phyloP scores from a whole-genome alignment of 2,329 filamentous ascomycete species.

The Cadophora sp. region DNA sequence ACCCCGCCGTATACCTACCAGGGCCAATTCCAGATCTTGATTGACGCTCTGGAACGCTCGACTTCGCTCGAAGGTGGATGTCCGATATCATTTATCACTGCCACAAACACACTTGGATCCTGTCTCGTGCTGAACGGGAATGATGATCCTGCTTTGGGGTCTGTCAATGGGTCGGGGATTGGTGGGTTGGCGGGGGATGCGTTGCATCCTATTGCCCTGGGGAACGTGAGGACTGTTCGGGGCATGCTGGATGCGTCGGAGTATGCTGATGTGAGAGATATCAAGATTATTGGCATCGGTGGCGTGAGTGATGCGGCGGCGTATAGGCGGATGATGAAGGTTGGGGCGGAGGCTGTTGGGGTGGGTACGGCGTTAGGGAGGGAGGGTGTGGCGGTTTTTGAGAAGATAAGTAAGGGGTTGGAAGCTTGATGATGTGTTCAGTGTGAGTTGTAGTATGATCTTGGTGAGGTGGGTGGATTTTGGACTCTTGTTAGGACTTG shows the following conservation, averaged over 20 bases:
- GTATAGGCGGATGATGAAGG: constrained; percentile 68
- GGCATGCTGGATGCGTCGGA: constrained; percentile 57
- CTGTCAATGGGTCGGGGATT: constrained; percentile 61
- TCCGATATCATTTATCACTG: constrained; percentile 71
- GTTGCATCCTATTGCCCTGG: constrained; percentile 75
- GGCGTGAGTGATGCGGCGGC: constrained; percentile 71
- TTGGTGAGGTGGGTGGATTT: no score
- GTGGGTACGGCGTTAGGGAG: constrained; percentile 73
- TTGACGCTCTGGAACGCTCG: constrained; percentile 53
- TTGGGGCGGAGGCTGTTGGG: constrained; percentile 70
- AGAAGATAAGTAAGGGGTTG: constrained; percentile 52
- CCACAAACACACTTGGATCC: constrained; percentile 76
- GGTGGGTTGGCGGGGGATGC: constrained; percentile 77
- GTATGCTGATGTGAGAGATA: constrained; percentile 53
- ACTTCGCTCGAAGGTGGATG: constrained; percentile 39
- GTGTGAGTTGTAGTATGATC: no score
- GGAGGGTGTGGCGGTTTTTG: constrained; percentile 67
- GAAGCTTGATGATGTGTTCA: not conserved
- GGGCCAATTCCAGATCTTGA: constrained; percentile 66
- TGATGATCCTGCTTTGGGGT: constrained; percentile 51
- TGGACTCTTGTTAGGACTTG: no score
- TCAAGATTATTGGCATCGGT: constrained; percentile 74
- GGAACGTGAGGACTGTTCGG: constrained; percentile 75
- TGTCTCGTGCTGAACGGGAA: constrained; percentile 61
- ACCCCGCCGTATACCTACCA: constrained; percentile 78